phyloP scores from a whole-genome alignment of 2,329 filamentous ascomycete species.

The Ilyonectria sp. region DNA sequence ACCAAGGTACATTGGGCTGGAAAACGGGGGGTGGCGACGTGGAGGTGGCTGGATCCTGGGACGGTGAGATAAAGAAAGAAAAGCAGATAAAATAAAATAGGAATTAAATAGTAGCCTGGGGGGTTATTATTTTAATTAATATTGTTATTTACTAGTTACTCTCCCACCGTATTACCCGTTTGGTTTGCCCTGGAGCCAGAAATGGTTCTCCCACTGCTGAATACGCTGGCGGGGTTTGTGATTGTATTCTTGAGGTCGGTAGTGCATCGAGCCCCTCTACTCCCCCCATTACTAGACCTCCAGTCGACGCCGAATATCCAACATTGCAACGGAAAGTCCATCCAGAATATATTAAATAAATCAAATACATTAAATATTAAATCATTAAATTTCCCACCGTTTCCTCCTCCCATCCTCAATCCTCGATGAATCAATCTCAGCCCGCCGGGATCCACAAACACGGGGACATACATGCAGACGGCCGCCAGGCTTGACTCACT shows the following conservation, averaged over 20 bases:
- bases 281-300: not conserved
- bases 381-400: constrained; percentile 5
- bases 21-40: not conserved
- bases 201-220: not conserved
- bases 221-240: not conserved
- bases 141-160: not conserved
- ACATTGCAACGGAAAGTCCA: not conserved
- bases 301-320: not conserved
- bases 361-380: constrained; percentile 13
- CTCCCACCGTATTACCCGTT: not conserved
- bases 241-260: not conserved
- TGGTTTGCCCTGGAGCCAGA: not conserved
- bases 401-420: constrained; percentile 3
- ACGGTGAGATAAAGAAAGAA: not conserved
- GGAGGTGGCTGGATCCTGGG: constrained; percentile 5
- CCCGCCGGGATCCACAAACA: constrained; percentile 24
- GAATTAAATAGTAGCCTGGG: not conserved
- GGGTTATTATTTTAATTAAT: not conserved
- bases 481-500: constrained; percentile 16
- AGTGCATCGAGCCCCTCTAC: not conserved
- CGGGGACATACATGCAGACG: constrained; percentile 26
- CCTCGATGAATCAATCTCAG: not conserved
- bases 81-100: constrained; percentile 1
- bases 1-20: not conserved
- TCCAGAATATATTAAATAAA: not conserved